Conservation (phyloP, 495 filamentous ascomycete genomes). For the Aspergillus ellipticus region DNA sequence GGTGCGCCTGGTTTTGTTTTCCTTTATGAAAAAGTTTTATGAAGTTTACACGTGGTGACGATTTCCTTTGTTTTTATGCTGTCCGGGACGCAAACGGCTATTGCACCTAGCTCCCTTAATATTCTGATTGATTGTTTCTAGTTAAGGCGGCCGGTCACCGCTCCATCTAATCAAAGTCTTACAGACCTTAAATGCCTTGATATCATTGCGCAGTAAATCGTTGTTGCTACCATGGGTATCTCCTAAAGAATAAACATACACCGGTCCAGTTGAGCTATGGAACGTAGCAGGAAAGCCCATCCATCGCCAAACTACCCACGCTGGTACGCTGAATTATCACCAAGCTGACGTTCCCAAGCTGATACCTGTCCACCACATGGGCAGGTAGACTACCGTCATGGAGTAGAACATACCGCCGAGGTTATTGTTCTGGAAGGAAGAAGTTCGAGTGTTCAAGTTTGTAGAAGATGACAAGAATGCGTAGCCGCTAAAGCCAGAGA, state of each 20-base stretch:
- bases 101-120: constrained; percentile 2
- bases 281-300: constrained; percentile 9
- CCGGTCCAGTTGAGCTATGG: constrained; percentile 12
- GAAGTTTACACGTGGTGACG: neutral
- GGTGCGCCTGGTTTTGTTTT: neutral
- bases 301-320: neutral
- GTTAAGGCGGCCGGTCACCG: constrained; percentile 2
- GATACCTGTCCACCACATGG: neutral
- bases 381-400: neutral
- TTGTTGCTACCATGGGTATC: constrained; percentile 28
- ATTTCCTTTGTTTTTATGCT: constrained; percentile 3
- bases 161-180: constrained; percentile 13
- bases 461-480: neutral
- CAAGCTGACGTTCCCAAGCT: too few species aligned
- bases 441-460: neutral
- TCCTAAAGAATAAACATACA: constrained; percentile 23
- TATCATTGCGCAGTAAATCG: constrained; percentile 9
- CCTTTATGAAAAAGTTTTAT: neutral
- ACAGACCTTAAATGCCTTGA: neutral
- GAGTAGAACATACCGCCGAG: neutral
- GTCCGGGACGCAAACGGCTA: constrained; percentile 1
- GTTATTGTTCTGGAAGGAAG: neutral
- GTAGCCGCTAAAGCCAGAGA: neutral
- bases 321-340: neutral
- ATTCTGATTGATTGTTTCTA: constrained; percentile 9